Evolutionary conservation across 176 grass and related monocot species (phyloP).

Genomic region (Lolium perenne): DNA sequence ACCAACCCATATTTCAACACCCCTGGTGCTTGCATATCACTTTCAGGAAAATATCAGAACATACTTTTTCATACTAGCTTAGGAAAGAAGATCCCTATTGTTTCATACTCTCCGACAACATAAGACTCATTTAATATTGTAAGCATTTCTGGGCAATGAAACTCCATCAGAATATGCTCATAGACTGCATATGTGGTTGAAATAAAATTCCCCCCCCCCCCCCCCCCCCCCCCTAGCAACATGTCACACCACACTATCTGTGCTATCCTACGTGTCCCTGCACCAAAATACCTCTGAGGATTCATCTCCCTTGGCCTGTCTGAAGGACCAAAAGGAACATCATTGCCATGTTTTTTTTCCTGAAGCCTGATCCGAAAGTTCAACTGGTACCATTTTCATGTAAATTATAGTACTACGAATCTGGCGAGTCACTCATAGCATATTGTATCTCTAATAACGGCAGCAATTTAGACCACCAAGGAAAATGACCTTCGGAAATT

Average conservation of each 20-base stretch:
- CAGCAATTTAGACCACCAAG: not conserved
- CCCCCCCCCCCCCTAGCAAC: not conserved
- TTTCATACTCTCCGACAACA: not conserved
- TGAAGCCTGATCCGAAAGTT: not conserved
- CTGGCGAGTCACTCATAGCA: not conserved
- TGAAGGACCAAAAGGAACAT: constrained; percentile 4
- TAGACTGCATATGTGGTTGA: not conserved
- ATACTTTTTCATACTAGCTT: not conserved
- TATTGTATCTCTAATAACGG: not conserved
- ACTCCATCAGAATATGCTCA: constrained; percentile 43
- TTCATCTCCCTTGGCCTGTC: not conserved
- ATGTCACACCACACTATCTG: not conserved
- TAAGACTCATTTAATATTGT: not conserved
- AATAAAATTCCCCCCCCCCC: not conserved
- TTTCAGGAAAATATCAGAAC: not conserved
- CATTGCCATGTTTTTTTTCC: not conserved
- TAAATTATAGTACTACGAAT: not conserved
- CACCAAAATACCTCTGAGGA: not conserved
- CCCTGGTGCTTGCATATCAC: not conserved
- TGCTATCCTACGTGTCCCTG: not conserved
- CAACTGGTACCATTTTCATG: not conserved
- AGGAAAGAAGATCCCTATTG: constrained; percentile 31
- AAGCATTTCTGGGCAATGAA: constrained; percentile 3
- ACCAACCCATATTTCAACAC: too few species aligned
- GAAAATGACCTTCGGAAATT: not conserved